Percentiles rank a stretch among this genome's conserved stretches.
These are phyloP conservation scores for Lodderomyces orthopsilosis DNA, from an alignment of 1,139 yeast genomes.

Conservation along the genomic window DNA sequence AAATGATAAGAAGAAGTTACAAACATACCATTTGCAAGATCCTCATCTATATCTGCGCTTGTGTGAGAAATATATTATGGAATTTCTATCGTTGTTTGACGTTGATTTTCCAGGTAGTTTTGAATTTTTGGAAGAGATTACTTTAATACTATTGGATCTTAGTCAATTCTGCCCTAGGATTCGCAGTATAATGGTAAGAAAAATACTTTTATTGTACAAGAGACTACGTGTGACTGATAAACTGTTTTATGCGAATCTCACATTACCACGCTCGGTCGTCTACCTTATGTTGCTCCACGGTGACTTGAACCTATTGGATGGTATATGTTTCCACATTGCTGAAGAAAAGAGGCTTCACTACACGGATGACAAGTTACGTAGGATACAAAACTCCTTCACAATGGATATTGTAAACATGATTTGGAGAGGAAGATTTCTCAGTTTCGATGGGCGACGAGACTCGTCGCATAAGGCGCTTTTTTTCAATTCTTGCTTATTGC, in stretches of 20 bases:
- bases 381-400: slow-evolving; percentile 51
- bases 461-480: slow-evolving; percentile 35
- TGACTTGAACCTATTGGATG: slow-evolving; percentile 46
- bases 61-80: slow-evolving; percentile 16
- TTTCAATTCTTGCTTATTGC: slow-evolving; percentile 33
- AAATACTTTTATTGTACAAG: slow-evolving; percentile 5
- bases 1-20: not conserved
- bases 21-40: not conserved
- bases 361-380: slow-evolving; percentile 21
- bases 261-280: slow-evolving; percentile 19
- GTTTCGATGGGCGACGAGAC: slow-evolving; percentile 13
- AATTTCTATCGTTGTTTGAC: not conserved
- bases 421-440: slow-evolving; percentile 55
- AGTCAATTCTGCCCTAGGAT: slow-evolving; percentile 3
- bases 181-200: slow-evolving; percentile 4
- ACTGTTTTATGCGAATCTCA: not conserved
- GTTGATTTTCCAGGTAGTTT: not conserved
- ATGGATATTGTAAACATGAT: slow-evolving; percentile 59
- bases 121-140: slow-evolving; percentile 3
- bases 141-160: slow-evolving; percentile 7
- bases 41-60: slow-evolving; percentile 14
- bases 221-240: not conserved
- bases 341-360: slow-evolving; percentile 34
- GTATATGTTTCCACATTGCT: slow-evolving; percentile 49
- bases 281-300: slow-evolving; percentile 34